phyloP scores from a whole-genome alignment of 345 rosid species.

The Sonneratia caseolaris region DNA sequence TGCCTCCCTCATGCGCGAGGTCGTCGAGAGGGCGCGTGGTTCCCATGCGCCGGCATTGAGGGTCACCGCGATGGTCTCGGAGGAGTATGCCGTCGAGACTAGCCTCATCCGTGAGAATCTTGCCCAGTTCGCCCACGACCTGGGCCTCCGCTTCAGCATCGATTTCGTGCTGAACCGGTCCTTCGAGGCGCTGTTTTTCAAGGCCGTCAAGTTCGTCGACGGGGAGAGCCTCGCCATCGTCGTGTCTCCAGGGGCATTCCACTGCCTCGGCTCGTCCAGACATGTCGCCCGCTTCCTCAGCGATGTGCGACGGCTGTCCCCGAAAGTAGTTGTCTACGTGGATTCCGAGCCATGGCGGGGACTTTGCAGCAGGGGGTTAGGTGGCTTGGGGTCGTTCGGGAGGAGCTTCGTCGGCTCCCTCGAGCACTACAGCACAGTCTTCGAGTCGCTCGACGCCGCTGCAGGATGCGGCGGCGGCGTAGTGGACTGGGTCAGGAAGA shows the following conservation, averaged over 20 bases:
- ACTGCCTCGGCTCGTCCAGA: constrained; percentile 35
- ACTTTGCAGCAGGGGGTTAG: constrained; percentile 49
- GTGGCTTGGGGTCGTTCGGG: constrained; percentile 47
- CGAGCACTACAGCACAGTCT: constrained; percentile 62
- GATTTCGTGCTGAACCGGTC: constrained; percentile 60
- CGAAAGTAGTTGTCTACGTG: constrained; percentile 53
- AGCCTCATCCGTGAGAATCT: constrained; percentile 65
- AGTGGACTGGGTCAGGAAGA: constrained; percentile 52
- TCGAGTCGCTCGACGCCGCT: constrained; percentile 81
- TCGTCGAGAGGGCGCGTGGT: constrained; percentile 40
- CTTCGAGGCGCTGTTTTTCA: constrained; percentile 65
- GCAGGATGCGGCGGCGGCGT: constrained; percentile 20
- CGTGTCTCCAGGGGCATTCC: constrained; percentile 55
- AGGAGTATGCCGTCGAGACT: constrained; percentile 57
- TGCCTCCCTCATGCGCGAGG: constrained; percentile 76
- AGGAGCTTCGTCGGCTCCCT: constrained; percentile 55
- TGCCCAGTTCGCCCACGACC: constrained; percentile 68
- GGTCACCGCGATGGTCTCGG: constrained; percentile 72
- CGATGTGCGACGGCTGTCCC: constrained; percentile 48
- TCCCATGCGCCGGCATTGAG: constrained; percentile 40
- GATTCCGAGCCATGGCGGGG: constrained; percentile 43
- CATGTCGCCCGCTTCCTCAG: constrained; percentile 34
- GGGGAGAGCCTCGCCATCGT: constrained; percentile 59
- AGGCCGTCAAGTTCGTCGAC: constrained; percentile 54
- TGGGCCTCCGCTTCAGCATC: constrained; percentile 58